Conservation (phyloP, 768 basidiomycete genomes). For the Russula virescens region DNA sequence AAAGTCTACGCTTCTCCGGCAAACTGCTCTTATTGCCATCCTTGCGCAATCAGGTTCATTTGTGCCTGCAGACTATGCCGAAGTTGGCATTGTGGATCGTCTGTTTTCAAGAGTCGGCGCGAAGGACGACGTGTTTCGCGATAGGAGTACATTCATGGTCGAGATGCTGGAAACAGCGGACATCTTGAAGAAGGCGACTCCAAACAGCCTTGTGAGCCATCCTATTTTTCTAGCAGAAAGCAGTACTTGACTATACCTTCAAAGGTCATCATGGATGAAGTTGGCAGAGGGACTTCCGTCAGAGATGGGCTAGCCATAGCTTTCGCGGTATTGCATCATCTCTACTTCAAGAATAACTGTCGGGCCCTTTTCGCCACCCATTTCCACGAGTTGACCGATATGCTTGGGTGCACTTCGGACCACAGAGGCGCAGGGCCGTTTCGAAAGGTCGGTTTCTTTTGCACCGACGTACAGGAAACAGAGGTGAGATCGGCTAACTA, state of each 20-base stretch:
- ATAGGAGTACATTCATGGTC: conserved; percentile 97
- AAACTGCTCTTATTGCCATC: conserved; percentile 83
- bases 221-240: not conserved
- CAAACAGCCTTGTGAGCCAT: conserved; percentile 65
- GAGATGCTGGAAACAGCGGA: conserved; percentile 94
- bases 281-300: conserved; percentile 93
- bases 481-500: conserved; percentile 42
- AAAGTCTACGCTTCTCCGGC: conserved; percentile 90
- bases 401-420: conserved; percentile 59
- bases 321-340: conserved; percentile 82
- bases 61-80: conserved; percentile 81
- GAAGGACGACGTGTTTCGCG: conserved; percentile 89
- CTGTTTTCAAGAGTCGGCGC: conserved; percentile 95
- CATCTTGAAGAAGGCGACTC: conserved; percentile 79
- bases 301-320: conserved; percentile 92
- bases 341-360: conserved; percentile 63
- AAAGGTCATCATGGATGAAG: conserved; percentile 99
- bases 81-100: conserved; percentile 81
- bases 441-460: conserved; percentile 72
- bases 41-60: conserved; percentile 91
- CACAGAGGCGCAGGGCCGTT: conserved; percentile 44
- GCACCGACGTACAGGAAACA: conserved; percentile 79
- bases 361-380: conserved; percentile 97
- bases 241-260: conserved; percentile 8
- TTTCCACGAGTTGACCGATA: conserved; percentile 87